Percentiles rank a stretch among this genome's conserved stretches.
phyloP scores from a whole-genome alignment of 2,329 filamentous ascomycete species.

The Cladophialophora carrionii region DNA sequence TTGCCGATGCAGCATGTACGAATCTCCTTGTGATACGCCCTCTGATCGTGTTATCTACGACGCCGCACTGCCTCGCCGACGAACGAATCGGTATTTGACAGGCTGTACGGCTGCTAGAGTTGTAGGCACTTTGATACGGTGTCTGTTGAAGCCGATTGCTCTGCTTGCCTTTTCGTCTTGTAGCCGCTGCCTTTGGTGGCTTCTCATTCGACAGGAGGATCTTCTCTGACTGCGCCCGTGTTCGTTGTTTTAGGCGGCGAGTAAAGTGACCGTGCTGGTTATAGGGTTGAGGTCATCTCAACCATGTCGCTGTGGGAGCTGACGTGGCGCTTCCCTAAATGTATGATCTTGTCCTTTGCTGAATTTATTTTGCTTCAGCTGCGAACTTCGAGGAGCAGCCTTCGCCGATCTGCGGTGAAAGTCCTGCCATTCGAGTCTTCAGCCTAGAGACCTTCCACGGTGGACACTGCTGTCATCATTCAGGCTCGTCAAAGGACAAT shows the following conservation, averaged over 20 bases:
- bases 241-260: not conserved
- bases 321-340: not conserved
- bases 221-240: not conserved
- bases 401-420: too few species aligned
- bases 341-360: not conserved
- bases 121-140: not conserved
- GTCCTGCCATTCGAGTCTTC: too few species aligned
- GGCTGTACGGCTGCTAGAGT: not conserved
- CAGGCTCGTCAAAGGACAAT: slow-evolving; percentile 38
- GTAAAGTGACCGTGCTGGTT: not conserved
- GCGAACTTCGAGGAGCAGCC: too few species aligned
- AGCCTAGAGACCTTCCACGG: not conserved
- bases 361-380: not conserved
- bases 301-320: not conserved
- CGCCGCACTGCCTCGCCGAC: not conserved
- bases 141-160: not conserved
- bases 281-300: not conserved
- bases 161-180: not conserved
- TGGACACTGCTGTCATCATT: slow-evolving; percentile 13
- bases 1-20: not conserved
- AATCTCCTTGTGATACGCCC: not conserved
- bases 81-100: not conserved
- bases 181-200: not conserved
- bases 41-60: not conserved
- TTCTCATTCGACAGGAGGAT: not conserved